Base-by-base conservation (phyloP, 2,329 filamentous ascomycete genomes). In the Epichloe amarillans region DNA sequence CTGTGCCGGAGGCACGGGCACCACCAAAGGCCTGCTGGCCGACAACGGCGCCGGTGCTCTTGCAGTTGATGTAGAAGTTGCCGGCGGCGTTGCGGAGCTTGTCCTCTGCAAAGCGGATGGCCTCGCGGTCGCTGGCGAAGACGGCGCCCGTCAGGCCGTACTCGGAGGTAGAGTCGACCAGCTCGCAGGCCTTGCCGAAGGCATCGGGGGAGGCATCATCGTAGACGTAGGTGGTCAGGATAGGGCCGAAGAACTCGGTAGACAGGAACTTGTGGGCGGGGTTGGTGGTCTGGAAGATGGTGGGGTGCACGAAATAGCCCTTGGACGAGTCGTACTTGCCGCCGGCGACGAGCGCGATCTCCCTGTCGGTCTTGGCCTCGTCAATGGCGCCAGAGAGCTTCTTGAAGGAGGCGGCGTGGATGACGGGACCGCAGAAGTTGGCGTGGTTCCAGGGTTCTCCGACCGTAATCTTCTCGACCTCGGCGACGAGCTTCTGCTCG, bases 21-120 rank as follows among this genome's bases (percentile, higher is more conserved):
- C 83, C 83, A 21, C 83, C 83, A 62, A 86, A 86, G 4, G 83
- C 79, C 69, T 86, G 83, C 69, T 86, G 83, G 14, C 82, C 83
- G 7, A 86, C 82, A 23, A 87, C 81, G 15, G 83, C 82, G 39
- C 82, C 83, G 2, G 83, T 86, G 66, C 79, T 83, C 77, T 90
- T 90, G 72, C 83, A 86, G 71, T 90, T 91, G 69, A 91, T 75
- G 70, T 91, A 91, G 65, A 90, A 90, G 72, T 91, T 91, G 41
- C 86, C 86, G 0, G 86, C 86, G 0, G 83, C 72, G 63, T 89
- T 81, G 56, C 84, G 74, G 49, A 91, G 73, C 54, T 74, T 76
- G 58, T 88, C 79, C 66, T 89, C 85, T 0, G 85, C 86, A 51
- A 74, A 74, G 23, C 82, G 76, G 53, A 89, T 70, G 14, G 76